Evolutionary conservation across 2,329 filamentous ascomycete genomes (phyloP).

Genomic region (Colletotrichum incanum): DNA sequence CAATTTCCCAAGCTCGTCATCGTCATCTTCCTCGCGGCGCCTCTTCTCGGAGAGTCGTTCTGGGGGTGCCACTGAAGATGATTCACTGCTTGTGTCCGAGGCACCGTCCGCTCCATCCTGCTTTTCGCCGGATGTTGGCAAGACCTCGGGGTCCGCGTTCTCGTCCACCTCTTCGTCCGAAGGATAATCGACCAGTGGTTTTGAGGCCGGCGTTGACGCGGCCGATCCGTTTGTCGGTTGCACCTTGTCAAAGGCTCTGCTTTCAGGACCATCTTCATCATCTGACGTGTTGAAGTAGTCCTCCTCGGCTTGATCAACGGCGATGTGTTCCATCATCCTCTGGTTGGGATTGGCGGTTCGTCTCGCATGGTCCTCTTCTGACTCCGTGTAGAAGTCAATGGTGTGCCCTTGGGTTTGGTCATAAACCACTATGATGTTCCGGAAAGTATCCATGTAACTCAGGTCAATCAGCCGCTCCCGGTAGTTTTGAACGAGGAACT

Average conservation of each 20-base stretch:
- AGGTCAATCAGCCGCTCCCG: slow-evolving; percentile 83
- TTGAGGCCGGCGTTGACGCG: slow-evolving; percentile 69
- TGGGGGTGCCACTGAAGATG: slow-evolving; percentile 67
- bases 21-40: slow-evolving; percentile 91
- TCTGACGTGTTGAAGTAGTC: slow-evolving; percentile 95
- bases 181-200: slow-evolving; percentile 90
- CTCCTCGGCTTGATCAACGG: slow-evolving; percentile 86
- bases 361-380: slow-evolving; percentile 71
- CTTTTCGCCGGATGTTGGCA: slow-evolving; percentile 45
- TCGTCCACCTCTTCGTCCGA: slow-evolving; percentile 85
- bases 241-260: slow-evolving; percentile 51
- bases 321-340: slow-evolving; percentile 80
- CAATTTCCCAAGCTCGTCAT: slow-evolving; percentile 91
- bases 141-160: slow-evolving; percentile 70
- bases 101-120: slow-evolving; percentile 43
- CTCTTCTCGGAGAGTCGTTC: slow-evolving; percentile 92
- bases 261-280: slow-evolving; percentile 60
- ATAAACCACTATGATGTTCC: slow-evolving; percentile 80
- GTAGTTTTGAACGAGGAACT: slow-evolving; percentile 88
- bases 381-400: slow-evolving; percentile 81
- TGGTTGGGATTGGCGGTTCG: slow-evolving; percentile 59
- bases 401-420: slow-evolving; percentile 83
- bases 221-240: slow-evolving; percentile 70
- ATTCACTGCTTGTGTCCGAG: slow-evolving; percentile 34
- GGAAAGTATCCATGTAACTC: slow-evolving; percentile 89